These are phyloP conservation scores for Monosporascus sp. DNA, from an alignment of 2,329 filamentous ascomycete species.

Conservation along the genomic window DNA sequence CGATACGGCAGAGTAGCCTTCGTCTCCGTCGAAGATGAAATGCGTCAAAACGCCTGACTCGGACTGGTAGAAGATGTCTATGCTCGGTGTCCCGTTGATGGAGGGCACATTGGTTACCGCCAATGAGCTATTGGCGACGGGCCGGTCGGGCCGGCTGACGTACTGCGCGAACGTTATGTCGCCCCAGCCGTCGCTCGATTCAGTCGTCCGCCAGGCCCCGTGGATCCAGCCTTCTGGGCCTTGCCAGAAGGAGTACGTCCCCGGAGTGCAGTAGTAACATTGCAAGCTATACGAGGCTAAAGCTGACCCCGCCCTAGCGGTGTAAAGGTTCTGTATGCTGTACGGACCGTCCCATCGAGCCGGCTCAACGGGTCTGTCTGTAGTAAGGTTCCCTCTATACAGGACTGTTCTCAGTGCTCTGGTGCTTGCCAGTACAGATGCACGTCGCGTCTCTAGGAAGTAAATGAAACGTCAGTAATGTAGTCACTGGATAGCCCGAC, in stretches of 20 bases:
- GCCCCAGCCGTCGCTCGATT: neutral
- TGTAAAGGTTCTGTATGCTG: neutral
- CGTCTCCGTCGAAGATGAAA: slow-evolving; percentile 1
- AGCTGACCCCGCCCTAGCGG: neutral
- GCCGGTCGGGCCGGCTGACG: neutral
- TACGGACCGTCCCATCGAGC: neutral
- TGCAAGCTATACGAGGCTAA: neutral
- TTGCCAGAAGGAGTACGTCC: slow-evolving; percentile 1
- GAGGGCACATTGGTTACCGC: neutral
- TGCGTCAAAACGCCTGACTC: neutral
- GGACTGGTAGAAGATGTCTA: slow-evolving; percentile 1
- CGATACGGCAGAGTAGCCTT: neutral
- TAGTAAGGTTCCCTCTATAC: neutral
- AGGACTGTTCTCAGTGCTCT: neutral
- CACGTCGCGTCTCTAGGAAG: neutral
- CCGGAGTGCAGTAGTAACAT: neutral
- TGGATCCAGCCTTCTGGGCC: neutral
- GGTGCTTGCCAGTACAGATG: slow-evolving; percentile 1
- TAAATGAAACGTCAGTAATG: neutral
- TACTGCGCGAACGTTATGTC: neutral
- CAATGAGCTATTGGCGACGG: neutral
- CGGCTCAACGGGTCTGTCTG: neutral
- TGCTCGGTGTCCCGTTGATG: neutral
- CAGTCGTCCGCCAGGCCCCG: neutral
- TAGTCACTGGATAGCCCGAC: neutral